phyloP scores from a whole-genome alignment of 768 basidiomycete species.

The Tulasnella sp. region DNA sequence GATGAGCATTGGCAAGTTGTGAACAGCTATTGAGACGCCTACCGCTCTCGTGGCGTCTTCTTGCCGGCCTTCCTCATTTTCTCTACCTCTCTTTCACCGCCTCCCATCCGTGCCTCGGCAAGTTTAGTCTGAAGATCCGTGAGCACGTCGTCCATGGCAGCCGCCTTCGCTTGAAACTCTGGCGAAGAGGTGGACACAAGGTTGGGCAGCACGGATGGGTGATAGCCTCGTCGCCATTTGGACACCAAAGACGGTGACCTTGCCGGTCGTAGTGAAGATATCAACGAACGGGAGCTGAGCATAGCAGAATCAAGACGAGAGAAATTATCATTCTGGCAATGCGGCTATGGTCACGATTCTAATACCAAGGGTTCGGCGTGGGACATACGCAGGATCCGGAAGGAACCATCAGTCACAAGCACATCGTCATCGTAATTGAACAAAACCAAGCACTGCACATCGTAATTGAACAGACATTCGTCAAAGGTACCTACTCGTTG shows the following conservation, averaged over 20 bases:
- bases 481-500: too few species aligned
- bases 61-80: constrained; percentile 72
- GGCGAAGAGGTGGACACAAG: constrained; percentile 55
- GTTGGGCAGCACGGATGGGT: constrained; percentile 66
- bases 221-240: constrained; percentile 35
- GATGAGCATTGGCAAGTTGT: too few species aligned
- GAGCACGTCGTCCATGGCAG: constrained; percentile 61
- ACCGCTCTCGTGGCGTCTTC: constrained; percentile 78
- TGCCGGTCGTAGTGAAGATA: background rate
- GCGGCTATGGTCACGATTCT: too few species aligned
- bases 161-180: constrained; percentile 57
- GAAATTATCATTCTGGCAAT: too few species aligned
- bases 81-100: constrained; percentile 62
- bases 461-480: too few species aligned
- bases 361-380: too few species aligned
- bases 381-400: too few species aligned
- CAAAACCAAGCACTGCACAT: too few species aligned
- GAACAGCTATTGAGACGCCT: constrained; percentile 6
- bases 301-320: background rate
- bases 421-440: too few species aligned
- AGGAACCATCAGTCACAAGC: too few species aligned
- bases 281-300: background rate
- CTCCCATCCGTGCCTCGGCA: constrained; percentile 53
- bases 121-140: constrained; percentile 51
- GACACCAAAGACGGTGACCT: background rate